phyloP scores from a whole-genome alignment of 1,284 basidiomycete genomes.

The Trichosporon faecale region DNA sequence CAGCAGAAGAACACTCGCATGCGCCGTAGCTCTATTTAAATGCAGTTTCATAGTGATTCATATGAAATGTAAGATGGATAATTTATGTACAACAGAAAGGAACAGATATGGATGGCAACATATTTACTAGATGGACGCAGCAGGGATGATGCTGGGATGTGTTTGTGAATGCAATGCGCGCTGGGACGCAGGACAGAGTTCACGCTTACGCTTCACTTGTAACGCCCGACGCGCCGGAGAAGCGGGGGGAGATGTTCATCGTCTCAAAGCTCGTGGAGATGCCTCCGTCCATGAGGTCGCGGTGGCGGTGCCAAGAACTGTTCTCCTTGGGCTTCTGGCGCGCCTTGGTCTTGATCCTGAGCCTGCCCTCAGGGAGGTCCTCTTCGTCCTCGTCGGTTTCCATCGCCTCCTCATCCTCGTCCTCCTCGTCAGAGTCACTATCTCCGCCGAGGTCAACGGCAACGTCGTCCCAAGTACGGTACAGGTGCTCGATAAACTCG shows the following conservation, averaged over 20 bases:
- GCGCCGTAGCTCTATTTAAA: slow-evolving; percentile 27
- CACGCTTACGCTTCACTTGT: background rate
- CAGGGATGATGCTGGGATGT: background rate
- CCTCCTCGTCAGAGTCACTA: slow-evolving; percentile 48
- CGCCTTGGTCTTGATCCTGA: background rate
- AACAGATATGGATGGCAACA: slow-evolving; percentile 5
- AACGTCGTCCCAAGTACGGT: slow-evolving; percentile 58
- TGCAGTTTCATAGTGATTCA: background rate
- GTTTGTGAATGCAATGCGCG: background rate
- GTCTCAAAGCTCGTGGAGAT: slow-evolving; percentile 5
- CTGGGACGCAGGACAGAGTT: background rate
- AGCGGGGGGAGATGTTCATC: background rate
- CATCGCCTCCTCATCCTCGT: slow-evolving; percentile 50
- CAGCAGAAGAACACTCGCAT: slow-evolving; percentile 40
- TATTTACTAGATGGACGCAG: background rate
- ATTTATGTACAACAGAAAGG: slow-evolving; percentile 4
- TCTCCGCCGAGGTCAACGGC: slow-evolving; percentile 49
- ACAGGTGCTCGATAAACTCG: slow-evolving; percentile 55
- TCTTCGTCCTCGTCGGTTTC: slow-evolving; percentile 8
- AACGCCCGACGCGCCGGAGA: background rate
- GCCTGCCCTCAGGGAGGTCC: slow-evolving; percentile 11
- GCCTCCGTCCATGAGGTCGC: background rate
- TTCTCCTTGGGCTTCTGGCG: slow-evolving; percentile 19
- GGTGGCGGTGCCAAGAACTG: slow-evolving; percentile 13
- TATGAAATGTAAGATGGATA: background rate